Evolutionary conservation across 2,329 filamentous ascomycete species (phyloP), one percentile per base, ranked within the genome.

Genomic region (Rhynchosporium agropyri): DNA sequence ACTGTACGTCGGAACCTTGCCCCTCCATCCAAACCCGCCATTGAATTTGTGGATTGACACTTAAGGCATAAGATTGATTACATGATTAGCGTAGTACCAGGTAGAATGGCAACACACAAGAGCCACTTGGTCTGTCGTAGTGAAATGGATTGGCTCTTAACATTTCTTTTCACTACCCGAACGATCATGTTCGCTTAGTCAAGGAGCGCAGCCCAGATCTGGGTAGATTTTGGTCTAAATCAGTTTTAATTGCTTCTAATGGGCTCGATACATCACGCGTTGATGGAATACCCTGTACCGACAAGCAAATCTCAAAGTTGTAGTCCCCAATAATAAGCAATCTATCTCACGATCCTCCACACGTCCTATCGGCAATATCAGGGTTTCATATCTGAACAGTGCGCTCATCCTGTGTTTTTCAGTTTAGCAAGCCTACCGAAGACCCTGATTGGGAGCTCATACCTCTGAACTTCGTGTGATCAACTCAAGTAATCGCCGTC

Each of bases 401-500:
- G 40, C 59, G 45, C 40, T 49, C 63, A 70, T 67, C 45, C 45
- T 64, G 31, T 2, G 12, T 9, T 6, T 5, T 12, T 8, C n/a
- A 31, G 8, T 3, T 63, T 28, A 62, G 58, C 57, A 15, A 43
- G 46, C 29, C n/a, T 10, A 10, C 12, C 6, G n/a, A 6, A 20
- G 10, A 1, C 1, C 31, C 38, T 9, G 33, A 20, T 40, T 12
- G 29, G 12, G 20, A 31, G 12, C 40, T 9, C 64, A 46, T 63
- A 72, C 71, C 70, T 64, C 63, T 67, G 61, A 63, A 64, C 63
- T 61, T 42, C 63, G 55, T 63, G 36, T 70, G 55, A 69, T 68
- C 72, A 74, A 74, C 72, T 74, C 66, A 74, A 73, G 69, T 70
- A 68, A 71, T 70, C 82, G 80, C 86, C 85, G 83, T 87, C 79